Evolutionary conservation across 352 stramenopile species (phyloP).

Genomic region (Phytophthora tentaculata): DNA sequence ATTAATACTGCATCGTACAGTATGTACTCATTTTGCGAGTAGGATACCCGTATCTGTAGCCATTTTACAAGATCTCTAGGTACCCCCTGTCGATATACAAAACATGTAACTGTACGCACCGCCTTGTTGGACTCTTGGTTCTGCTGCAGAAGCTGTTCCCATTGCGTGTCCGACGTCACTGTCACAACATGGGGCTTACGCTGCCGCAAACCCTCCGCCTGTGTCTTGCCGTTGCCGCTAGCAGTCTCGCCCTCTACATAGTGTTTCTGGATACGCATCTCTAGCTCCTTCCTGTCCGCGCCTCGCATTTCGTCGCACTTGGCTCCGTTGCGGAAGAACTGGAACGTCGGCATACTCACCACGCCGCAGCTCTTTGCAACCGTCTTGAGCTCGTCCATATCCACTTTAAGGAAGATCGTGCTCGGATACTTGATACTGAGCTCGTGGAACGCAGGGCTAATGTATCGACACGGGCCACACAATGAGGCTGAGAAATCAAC

Average conservation of each 20-base stretch:
- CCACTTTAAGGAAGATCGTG: slow-evolving; percentile 89
- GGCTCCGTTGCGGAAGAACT: slow-evolving; percentile 91
- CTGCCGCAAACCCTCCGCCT: slow-evolving; percentile 45
- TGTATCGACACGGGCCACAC: slow-evolving; percentile 87
- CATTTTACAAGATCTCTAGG: background rate
- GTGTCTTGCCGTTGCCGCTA: background rate
- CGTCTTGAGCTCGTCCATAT: slow-evolving; percentile 84
- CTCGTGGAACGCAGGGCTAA: slow-evolving; percentile 84
- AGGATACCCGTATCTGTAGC: background rate
- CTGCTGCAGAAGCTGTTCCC: slow-evolving; percentile 53
- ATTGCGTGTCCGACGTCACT: slow-evolving; percentile 64
- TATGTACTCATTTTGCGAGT: too few relatives aligned
- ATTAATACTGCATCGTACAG: background rate
- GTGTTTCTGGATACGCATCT: slow-evolving; percentile 70
- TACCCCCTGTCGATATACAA: too few relatives aligned
- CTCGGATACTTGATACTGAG: slow-evolving; percentile 86
- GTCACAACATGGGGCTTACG: slow-evolving; percentile 57
- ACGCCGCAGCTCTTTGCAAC: slow-evolving; percentile 66
- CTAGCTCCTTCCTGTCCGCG: slow-evolving; percentile 70
- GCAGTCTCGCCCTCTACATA: slow-evolving; percentile 49
- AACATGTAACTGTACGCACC: slow-evolving; percentile 48
- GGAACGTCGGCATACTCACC: slow-evolving; percentile 95
- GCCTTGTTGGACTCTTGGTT: slow-evolving; percentile 48
- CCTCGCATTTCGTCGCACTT: slow-evolving; percentile 91
- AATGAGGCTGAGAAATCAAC: slow-evolving; percentile 90